Conservation (phyloP, 1,284 basidiomycete species). For the Psilocybe mexicana region DNA sequence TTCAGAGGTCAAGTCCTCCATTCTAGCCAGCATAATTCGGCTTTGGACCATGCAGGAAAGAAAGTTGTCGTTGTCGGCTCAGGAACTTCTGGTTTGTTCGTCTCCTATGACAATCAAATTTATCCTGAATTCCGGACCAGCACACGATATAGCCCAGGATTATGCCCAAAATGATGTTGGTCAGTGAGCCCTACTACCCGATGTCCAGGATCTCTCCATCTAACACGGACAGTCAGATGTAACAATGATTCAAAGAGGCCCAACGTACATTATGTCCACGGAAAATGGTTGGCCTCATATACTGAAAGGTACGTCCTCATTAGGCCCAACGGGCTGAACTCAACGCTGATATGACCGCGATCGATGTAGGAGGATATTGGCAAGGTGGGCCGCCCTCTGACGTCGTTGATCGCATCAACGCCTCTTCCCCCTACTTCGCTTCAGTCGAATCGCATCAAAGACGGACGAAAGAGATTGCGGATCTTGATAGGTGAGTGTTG, state of each 20-base stretch:
- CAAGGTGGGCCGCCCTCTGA: slow-evolving; percentile 28
- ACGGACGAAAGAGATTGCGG: slow-evolving; percentile 45
- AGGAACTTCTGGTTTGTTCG: slow-evolving; percentile 52
- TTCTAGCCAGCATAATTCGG: slow-evolving; percentile 51
- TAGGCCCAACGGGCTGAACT: no score
- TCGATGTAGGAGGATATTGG: slow-evolving; percentile 41
- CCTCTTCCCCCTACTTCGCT: slow-evolving; percentile 45
- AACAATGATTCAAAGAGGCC: slow-evolving; percentile 45
- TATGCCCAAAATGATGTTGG: slow-evolving; percentile 40
- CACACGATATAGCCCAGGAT: slow-evolving; percentile 41
- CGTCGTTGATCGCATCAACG: slow-evolving; percentile 13
- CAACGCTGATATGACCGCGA: no score
- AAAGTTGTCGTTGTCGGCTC: slow-evolving; percentile 63
- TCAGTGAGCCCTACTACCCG: slow-evolving; percentile 1
- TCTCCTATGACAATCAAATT: background rate
- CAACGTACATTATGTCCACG: slow-evolving; percentile 43
- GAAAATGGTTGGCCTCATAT: slow-evolving; percentile 30
- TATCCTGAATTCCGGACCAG: slow-evolving; percentile 20
- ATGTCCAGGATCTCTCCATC: background rate
- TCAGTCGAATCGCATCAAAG: slow-evolving; percentile 44
- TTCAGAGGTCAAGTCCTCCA: slow-evolving; percentile 61
- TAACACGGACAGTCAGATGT: slow-evolving; percentile 32
- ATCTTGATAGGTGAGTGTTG: slow-evolving; percentile 47
- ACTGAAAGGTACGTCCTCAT: slow-evolving; percentile 23
- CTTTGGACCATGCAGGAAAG: slow-evolving; percentile 53